Conservation (phyloP, 805 yeast genomes). For the Candida coleopterorum region DNA sequence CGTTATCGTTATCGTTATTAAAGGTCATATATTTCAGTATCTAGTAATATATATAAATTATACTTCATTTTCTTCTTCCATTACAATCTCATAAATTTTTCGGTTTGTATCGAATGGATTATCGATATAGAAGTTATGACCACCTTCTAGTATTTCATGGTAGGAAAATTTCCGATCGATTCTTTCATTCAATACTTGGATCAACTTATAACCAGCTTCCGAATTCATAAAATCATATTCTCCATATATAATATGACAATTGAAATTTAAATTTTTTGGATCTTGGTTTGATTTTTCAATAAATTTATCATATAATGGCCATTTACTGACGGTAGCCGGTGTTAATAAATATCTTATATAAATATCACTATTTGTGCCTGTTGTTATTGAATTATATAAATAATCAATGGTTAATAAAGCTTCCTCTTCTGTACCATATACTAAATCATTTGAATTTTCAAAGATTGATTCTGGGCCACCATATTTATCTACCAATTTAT, state of each 20-base stretch:
- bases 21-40: no score
- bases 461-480: conserved; percentile 27
- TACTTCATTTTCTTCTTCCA: conserved; percentile 1
- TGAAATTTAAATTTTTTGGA: conserved; percentile 15
- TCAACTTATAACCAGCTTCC: conserved; percentile 43
- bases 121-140: conserved; percentile 42
- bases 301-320: conserved; percentile 62
- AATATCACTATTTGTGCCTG: conserved; percentile 35
- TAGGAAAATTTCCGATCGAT: conserved; percentile 15
- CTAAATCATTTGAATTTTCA: conserved; percentile 23
- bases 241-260: conserved; percentile 55
- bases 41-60: no score
- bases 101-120: conserved; percentile 40
- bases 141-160: conserved; percentile 30
- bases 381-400: conserved; percentile 36
- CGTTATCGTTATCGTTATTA: no score
- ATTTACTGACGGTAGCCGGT: conserved; percentile 56
- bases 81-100: conserved; percentile 16
- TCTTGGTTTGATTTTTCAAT: conserved; percentile 21
- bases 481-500: conserved; percentile 25
- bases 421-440: conserved; percentile 37
- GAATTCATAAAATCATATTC: conserved; percentile 71
- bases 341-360: conserved; percentile 48
- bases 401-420: conserved; percentile 34
- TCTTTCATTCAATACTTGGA: conserved; percentile 15